Base-by-base conservation (phyloP, 192 early-diverging fungal species). In the Backusella morwellensis region DNA sequence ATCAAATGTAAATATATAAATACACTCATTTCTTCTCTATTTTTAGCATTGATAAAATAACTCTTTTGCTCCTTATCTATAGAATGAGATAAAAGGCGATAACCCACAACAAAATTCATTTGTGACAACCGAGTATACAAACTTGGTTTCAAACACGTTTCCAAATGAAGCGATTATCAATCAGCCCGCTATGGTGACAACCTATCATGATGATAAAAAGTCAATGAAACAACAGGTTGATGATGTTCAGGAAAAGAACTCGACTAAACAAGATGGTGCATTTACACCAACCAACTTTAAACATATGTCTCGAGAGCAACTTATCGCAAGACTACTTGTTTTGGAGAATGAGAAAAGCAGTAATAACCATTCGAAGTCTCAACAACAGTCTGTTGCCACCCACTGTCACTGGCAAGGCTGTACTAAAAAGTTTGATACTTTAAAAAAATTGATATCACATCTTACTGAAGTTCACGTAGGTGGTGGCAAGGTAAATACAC, bases 401-500 rank as follows among this genome's bases (percentile, higher is more conserved):
- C 66, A 66, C 0, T 88, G 87, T 79, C 77, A 77, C 34, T 88
- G 87, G 87, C 78, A 77, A 74, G 79, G 75, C 34, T 88, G 87
- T 54, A 79, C 80, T 47, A 81, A 84, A 47, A 83, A 85, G 32
- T 86, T 87, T 73, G 59, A 59, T 26, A 80, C 71, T 1, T 74
- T 88, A 9, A 84, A 87, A 23, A 75, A 75, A 69, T 73, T 88
- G 21, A 86, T 88, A 41, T 63, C 75, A 17, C 87, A 88, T 59
- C 83, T 88, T 26, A 79, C 82, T 50, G 86, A 87, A 63, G 54
- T 77, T 12, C 88, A 89, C 50, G 87, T 89, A 70, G 88, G 88
- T 35, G 79, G 86, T 54, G 88, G 88, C 56, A 89, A 87, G 83
- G 88, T 89, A 83, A 77, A 52, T 68, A 14, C 66, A 32, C 32